These are phyloP conservation scores for Lasiosphaeria miniovina DNA, from an alignment of 495 filamentous ascomycete genomes.

Conservation along the genomic window DNA sequence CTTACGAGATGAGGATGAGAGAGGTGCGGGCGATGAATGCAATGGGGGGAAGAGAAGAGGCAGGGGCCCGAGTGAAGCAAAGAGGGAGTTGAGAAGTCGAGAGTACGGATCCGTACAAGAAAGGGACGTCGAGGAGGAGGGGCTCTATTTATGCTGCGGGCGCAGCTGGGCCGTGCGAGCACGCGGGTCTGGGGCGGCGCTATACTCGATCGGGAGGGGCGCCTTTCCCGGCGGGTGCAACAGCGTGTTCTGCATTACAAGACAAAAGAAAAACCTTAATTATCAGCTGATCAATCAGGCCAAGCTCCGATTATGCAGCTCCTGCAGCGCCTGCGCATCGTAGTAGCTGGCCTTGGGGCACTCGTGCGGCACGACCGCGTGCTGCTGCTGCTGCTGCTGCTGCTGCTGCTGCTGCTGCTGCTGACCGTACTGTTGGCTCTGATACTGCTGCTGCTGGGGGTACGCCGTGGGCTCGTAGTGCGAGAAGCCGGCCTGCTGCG, in stretches of 20 bases:
- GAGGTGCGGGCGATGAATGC: too few relatives aligned
- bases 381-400: neutral
- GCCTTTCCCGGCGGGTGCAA: constrained; percentile 15
- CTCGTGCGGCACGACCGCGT: neutral
- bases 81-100: too few relatives aligned
- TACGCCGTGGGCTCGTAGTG: neutral
- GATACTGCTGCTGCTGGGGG: neutral
- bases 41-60: too few relatives aligned
- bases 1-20: too few relatives aligned
- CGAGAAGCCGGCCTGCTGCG: neutral
- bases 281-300: too few relatives aligned
- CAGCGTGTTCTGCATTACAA: constrained; percentile 17
- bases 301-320: too few relatives aligned
- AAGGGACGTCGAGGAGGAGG: too few relatives aligned
- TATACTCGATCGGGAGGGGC: constrained; percentile 14
- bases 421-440: neutral
- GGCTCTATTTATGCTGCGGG: too few relatives aligned
- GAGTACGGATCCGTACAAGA: too few relatives aligned
- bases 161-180: constrained; percentile 4
- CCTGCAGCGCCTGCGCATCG: neutral
- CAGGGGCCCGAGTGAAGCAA: too few relatives aligned
- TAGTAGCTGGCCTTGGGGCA: neutral
- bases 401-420: neutral
- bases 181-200: constrained; percentile 11
- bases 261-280: neutral